Conservation (phyloP, 345 rosid species). For the Populus deltoides region DNA sequence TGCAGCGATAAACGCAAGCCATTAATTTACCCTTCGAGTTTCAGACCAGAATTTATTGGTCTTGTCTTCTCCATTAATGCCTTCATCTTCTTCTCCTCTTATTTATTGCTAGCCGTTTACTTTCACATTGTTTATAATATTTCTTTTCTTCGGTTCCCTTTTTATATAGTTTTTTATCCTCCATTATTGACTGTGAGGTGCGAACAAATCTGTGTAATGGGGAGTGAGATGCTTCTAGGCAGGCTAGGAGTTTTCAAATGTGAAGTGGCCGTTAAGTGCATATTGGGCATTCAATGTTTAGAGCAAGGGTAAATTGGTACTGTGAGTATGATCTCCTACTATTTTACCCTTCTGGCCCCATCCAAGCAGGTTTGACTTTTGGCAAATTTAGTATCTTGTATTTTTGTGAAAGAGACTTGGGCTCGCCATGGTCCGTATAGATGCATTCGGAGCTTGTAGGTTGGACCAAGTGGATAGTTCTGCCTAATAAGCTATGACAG, state of each 20-base stretch:
- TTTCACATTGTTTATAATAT: neutral
- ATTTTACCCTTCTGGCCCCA: neutral
- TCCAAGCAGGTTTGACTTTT: neutral
- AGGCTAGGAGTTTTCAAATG: neutral
- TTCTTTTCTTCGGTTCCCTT: neutral
- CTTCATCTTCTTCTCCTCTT: constrained; percentile 26
- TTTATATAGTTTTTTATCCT: too few species aligned
- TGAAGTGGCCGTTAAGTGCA: neutral
- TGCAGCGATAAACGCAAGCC: constrained; percentile 52
- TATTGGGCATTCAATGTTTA: neutral
- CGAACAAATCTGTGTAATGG: neutral
- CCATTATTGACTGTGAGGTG: neutral
- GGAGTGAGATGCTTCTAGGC: neutral
- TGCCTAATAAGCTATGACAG: too few species aligned
- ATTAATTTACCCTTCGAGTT: constrained; percentile 31
- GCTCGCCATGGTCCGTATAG: neutral
- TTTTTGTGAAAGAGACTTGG: neutral
- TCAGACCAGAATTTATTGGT: constrained; percentile 41
- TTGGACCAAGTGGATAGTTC: too few species aligned
- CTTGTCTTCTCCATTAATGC: constrained; percentile 64
- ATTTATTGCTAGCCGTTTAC: constrained; percentile 17
- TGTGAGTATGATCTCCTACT: neutral
- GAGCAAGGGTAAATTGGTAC: neutral
- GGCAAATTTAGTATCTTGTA: neutral
- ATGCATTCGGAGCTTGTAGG: neutral